Evolutionary conservation across 768 basidiomycete genomes (phyloP).

Genomic region (Sporobolomyces pararoseus): DNA sequence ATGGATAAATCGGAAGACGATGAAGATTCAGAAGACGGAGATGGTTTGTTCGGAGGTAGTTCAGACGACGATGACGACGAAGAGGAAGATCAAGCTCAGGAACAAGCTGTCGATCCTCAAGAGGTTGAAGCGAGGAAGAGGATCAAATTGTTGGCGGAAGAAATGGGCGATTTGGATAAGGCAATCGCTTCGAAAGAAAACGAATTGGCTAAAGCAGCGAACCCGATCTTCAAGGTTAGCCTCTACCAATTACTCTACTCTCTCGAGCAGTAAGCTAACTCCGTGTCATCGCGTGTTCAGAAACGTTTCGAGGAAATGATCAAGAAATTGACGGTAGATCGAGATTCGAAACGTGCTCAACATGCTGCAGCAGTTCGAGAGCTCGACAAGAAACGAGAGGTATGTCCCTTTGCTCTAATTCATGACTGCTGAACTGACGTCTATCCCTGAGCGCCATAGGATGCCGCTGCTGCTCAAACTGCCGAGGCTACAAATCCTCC

Average conservation of each 20-base stretch:
- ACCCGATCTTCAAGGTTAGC: conserved; percentile 76
- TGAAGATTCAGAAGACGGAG: conserved; percentile 55
- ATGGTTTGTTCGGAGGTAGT: conserved; percentile 33
- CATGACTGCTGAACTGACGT: not conserved
- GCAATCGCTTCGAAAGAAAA: conserved; percentile 79
- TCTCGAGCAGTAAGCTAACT: no score
- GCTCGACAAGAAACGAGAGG: conserved; percentile 29
- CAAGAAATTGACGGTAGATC: conserved; percentile 77
- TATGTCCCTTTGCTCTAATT: no score
- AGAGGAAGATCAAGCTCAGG: conserved; percentile 53
- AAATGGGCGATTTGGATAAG: conserved; percentile 80
- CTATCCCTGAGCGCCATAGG: conserved; percentile 1
- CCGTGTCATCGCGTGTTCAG: conserved; percentile 49
- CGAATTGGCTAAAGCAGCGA: conserved; percentile 76
- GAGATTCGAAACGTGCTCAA: conserved; percentile 77
- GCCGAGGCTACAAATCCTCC: conserved; percentile 23
- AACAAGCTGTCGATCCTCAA: conserved; percentile 33
- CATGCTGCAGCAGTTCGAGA: conserved; percentile 38
- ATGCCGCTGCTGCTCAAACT: conserved; percentile 15
- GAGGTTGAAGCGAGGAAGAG: conserved; percentile 47
- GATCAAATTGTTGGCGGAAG: conserved; percentile 75
- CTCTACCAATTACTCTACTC: no score
- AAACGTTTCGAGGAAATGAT: conserved; percentile 90
- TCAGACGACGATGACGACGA: conserved; percentile 61
- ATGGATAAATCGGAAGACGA: conserved; percentile 49